Evolutionary conservation across 177 flowering plant genomes (phyloP).

Genomic region (Telopea speciosissima): DNA sequence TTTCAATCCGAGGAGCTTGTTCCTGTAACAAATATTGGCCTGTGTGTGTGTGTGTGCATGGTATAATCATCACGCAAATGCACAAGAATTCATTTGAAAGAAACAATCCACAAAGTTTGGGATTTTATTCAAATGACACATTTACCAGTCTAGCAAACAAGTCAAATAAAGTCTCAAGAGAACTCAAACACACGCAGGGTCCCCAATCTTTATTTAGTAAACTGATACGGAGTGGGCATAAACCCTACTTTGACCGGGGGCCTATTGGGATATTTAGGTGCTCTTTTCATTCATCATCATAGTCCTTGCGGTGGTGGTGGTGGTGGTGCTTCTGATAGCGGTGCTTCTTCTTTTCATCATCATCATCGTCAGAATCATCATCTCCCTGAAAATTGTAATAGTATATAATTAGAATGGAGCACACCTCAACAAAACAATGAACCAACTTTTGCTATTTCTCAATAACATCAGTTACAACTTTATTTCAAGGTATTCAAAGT

Average conservation of each 20-base stretch:
- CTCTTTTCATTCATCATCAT: slow-evolving; percentile 37
- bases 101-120: slow-evolving; percentile 12
- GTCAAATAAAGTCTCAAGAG: too few relatives aligned
- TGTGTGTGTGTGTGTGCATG: too few relatives aligned
- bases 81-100: background rate
- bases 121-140: slow-evolving; percentile 18
- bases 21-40: slow-evolving; percentile 9
- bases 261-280: background rate
- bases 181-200: background rate
- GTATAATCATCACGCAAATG: too few relatives aligned
- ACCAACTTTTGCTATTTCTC: background rate
- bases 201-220: slow-evolving; percentile 40
- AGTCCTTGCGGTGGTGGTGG: slow-evolving; percentile 52
- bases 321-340: slow-evolving; percentile 35
- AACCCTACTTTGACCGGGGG: background rate
- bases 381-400: slow-evolving; percentile 33
- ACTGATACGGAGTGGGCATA: slow-evolving; percentile 9
- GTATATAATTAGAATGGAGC: background rate
- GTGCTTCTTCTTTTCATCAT: slow-evolving; percentile 41
- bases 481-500: background rate
- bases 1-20: slow-evolving; percentile 8
- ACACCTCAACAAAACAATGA: background rate
- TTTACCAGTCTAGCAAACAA: too few relatives aligned
- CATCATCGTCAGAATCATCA: slow-evolving; percentile 36
- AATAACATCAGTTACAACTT: too few relatives aligned